Conservation (phyloP, 176 grass and related monocot species). For the Carex cristatella region DNA sequence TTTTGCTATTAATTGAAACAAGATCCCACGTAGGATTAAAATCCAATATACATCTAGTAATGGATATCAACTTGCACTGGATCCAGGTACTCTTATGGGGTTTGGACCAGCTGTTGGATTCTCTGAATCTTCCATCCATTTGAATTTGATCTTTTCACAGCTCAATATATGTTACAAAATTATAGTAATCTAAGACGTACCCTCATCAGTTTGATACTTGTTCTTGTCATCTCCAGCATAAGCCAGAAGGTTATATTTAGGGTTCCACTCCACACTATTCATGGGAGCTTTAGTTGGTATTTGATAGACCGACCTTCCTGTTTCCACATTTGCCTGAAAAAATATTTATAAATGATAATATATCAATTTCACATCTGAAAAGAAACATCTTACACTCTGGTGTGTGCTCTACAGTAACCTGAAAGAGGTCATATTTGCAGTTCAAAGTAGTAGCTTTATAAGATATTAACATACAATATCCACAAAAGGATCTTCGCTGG, state of each 20-base stretch:
- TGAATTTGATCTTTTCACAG: not conserved
- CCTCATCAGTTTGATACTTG: conserved; percentile 90
- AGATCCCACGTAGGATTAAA: not conserved
- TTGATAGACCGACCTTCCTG: conserved; percentile 83
- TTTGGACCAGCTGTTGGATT: not conserved
- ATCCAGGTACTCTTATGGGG: not conserved
- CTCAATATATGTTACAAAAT: not conserved
- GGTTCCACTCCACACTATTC: conserved; percentile 99
- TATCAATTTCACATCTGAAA: not conserved
- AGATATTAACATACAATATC: conserved; percentile 71
- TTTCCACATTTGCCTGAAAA: conserved; percentile 83
- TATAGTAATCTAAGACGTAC: conserved; percentile 30
- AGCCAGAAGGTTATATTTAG: conserved; percentile 86
- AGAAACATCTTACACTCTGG: not conserved
- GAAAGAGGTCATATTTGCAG: not conserved
- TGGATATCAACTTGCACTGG: not conserved
- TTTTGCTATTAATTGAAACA: conserved; percentile 1
- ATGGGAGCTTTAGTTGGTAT: conserved; percentile 90
- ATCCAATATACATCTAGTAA: not conserved
- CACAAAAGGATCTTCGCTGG: conserved; percentile 95
- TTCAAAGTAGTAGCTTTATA: conserved; percentile 15
- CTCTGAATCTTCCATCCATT: not conserved
- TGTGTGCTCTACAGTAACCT: not conserved
- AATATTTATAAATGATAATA: conserved; percentile 12
- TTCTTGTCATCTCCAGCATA: conserved; percentile 99